Evolutionary conservation across 805 yeast species (phyloP).

Genomic region (Candida glaebosa): DNA sequence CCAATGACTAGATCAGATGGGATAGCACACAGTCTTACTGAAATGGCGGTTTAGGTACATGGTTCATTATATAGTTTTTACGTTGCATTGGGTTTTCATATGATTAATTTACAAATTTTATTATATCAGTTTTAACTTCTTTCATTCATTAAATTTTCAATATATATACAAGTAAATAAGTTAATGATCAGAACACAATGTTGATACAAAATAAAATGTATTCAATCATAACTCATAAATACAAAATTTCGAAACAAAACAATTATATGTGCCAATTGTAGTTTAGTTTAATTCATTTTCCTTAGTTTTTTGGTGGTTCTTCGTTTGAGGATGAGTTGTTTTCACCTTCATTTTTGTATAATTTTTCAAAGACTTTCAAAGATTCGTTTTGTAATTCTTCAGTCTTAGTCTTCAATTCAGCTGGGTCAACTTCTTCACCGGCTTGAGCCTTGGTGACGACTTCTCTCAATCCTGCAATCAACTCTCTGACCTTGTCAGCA

Average conservation of each 20-base stretch:
- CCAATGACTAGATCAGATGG: constrained; percentile 4
- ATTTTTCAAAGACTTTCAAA: constrained; percentile 72
- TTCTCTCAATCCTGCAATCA: constrained; percentile 60
- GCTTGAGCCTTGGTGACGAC: constrained; percentile 62
- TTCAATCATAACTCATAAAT: constrained; percentile 1
- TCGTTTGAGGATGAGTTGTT: constrained; percentile 15
- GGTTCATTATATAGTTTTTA: background rate
- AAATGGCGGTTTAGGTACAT: background rate
- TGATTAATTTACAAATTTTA: background rate
- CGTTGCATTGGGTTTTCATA: background rate
- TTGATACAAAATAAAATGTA: background rate
- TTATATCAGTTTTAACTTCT: constrained; percentile 1
- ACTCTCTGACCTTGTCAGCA: constrained; percentile 45
- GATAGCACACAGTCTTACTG: constrained; percentile 3
- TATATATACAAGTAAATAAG: constrained; percentile 4
- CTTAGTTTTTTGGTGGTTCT: constrained; percentile 28
- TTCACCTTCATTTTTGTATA: constrained; percentile 32
- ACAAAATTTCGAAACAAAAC: constrained; percentile 1
- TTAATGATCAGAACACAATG: background rate
- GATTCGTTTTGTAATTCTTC: constrained; percentile 74
- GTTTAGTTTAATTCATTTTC: constrained; percentile 2
- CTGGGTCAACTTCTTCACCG: constrained; percentile 58
- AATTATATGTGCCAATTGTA: background rate
- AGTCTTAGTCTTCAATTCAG: constrained; percentile 66
- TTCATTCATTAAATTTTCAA: constrained; percentile 4